Evolutionary conservation across 768 basidiomycete genomes (phyloP).

Genomic region (Tricholoma terreum): DNA sequence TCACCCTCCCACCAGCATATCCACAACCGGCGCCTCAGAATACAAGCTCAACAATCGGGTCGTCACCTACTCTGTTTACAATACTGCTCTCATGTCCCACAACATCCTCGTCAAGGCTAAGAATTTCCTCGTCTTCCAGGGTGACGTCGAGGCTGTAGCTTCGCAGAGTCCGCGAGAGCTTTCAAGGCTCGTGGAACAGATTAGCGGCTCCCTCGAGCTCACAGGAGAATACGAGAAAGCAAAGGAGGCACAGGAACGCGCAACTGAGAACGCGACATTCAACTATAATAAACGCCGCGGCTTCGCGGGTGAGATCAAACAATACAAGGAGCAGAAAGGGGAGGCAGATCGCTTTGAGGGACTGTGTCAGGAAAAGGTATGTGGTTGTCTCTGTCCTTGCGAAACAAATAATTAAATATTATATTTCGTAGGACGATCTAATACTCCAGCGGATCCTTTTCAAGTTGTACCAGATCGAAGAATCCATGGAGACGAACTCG

Average conservation of each 20-base stretch:
- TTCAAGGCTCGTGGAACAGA: constrained; percentile 89
- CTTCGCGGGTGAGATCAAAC: constrained; percentile 92
- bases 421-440: constrained; percentile 63
- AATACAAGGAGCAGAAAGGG: constrained; percentile 94
- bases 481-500: constrained; percentile 72
- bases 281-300: constrained; percentile 94
- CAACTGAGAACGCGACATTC: constrained; percentile 91
- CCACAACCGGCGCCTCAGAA: constrained; percentile 82
- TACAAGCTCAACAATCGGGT: constrained; percentile 81
- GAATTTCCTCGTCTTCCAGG: constrained; percentile 99
- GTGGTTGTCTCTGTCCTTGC: constrained; percentile 19
- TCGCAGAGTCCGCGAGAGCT: constrained; percentile 91
- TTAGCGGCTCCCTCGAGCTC: constrained; percentile 90
- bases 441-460: constrained; percentile 81
- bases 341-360: constrained; percentile 88
- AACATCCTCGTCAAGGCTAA: constrained; percentile 99
- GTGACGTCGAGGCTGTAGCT: constrained; percentile 97
- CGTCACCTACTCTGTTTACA: constrained; percentile 88
- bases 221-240: constrained; percentile 86
- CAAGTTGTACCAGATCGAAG: constrained; percentile 87
- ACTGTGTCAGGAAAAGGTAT: constrained; percentile 69
- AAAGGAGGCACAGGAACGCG: constrained; percentile 81
- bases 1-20: constrained; percentile 57
- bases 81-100: constrained; percentile 79
- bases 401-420: neutral